Conservation (phyloP, 2,329 filamentous ascomycete genomes). For the Monosporascus sp. region DNA sequence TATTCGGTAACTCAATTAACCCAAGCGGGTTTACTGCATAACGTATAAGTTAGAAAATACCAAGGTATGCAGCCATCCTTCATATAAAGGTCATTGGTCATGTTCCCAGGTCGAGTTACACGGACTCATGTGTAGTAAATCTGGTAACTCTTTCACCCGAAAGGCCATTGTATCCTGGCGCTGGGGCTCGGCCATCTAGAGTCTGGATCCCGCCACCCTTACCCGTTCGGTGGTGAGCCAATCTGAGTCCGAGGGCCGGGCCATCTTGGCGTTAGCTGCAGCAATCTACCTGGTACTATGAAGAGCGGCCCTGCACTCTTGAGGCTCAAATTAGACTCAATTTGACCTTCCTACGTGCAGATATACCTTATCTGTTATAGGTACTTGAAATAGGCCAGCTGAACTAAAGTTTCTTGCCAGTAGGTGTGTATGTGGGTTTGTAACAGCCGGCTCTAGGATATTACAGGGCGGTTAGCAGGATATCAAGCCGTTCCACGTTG, state of each 20-base stretch:
- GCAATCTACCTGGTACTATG: not conserved
- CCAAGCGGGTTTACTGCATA: too few relatives aligned
- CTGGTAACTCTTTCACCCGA: not conserved
- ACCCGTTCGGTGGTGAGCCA: not conserved
- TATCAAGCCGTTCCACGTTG: not conserved
- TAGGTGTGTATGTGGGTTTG: not conserved
- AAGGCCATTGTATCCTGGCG: not conserved
- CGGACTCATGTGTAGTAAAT: not conserved
- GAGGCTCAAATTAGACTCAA: not conserved
- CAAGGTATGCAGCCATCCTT: too few relatives aligned
- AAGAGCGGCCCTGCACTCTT: not conserved
- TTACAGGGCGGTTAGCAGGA: not conserved
- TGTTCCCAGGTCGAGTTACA: not conserved
- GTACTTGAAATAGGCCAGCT: not conserved
- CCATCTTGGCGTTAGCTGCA: not conserved
- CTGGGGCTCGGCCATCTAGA: not conserved
- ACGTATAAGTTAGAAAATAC: too few relatives aligned
- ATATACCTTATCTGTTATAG: not conserved
- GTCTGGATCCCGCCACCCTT: not conserved
- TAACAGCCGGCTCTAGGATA: not conserved
- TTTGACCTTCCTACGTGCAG: not conserved
- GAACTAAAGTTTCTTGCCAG: not conserved
- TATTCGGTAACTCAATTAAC: too few relatives aligned
- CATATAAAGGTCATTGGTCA: too few relatives aligned
- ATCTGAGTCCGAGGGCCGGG: not conserved